phyloP scores from a whole-genome alignment of 495 filamentous ascomycete genomes.

The Penicillium parvum region DNA sequence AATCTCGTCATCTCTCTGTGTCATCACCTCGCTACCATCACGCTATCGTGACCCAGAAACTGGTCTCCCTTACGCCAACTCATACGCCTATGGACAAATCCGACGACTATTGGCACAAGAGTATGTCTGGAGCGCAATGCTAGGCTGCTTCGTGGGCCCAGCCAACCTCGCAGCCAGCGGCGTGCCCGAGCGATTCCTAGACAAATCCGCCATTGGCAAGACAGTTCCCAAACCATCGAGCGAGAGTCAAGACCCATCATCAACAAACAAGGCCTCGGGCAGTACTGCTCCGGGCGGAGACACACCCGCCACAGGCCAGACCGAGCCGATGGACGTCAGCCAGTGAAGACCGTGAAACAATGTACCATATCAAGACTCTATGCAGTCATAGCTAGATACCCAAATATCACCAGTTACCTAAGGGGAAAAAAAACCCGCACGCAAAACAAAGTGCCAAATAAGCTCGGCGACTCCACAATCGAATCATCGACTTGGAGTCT shows the following conservation, averaged over 20 bases:
- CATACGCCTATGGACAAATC: conserved; percentile 70
- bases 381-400: conserved; percentile 7
- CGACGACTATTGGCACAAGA: conserved; percentile 52
- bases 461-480: background rate
- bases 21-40: conserved; percentile 75
- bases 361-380: conserved; percentile 17
- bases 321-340: conserved; percentile 21
- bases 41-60: conserved; percentile 74
- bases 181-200: conserved; percentile 64
- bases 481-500: background rate
- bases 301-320: background rate
- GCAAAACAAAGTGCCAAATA: background rate
- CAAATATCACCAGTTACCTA: no score
- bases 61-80: conserved; percentile 68
- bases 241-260: background rate
- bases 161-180: conserved; percentile 57
- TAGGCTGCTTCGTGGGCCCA: conserved; percentile 71
- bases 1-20: conserved; percentile 57
- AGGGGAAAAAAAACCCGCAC: no score
- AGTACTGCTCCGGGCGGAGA: background rate
- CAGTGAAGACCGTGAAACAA: background rate
- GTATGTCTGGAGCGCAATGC: conserved; percentile 69
- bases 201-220: conserved; percentile 7
- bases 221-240: background rate
- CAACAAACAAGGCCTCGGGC: background rate